These are phyloP conservation scores for Suhomyces chickasaworum DNA, from an alignment of 1,139 yeast genomes.

Conservation along the genomic window DNA sequence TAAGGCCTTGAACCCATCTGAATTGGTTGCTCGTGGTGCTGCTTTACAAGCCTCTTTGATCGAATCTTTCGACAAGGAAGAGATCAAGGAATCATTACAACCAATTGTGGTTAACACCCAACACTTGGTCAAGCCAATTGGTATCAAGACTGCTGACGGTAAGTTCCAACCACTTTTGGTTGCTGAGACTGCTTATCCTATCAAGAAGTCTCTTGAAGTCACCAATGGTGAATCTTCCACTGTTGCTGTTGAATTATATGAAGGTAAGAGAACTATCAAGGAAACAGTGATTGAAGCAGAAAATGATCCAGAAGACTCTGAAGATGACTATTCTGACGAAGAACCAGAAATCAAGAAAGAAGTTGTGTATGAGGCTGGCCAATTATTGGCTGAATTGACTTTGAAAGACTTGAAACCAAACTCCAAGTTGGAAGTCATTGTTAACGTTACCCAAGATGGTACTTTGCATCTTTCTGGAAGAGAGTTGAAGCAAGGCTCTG, in stretches of 20 bases:
- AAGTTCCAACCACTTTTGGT: constrained; percentile 73
- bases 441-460: constrained; percentile 85
- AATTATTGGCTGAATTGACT: constrained; percentile 76
- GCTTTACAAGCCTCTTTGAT: constrained; percentile 94
- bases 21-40: constrained; percentile 91
- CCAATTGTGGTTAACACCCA: constrained; percentile 89
- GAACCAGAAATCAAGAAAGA: constrained; percentile 77
- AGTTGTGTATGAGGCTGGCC: constrained; percentile 74
- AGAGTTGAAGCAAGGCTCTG: constrained; percentile 70
- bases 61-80: constrained; percentile 82
- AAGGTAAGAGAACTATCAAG: constrained; percentile 79
- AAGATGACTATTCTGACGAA: constrained; percentile 42
- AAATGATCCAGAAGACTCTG: constrained; percentile 49
- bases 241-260: constrained; percentile 72
- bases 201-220: constrained; percentile 72
- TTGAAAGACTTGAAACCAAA: constrained; percentile 73
- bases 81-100: constrained; percentile 79
- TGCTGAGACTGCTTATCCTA: constrained; percentile 89
- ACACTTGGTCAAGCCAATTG: constrained; percentile 82
- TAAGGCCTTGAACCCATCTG: constrained; percentile 85
- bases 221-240: constrained; percentile 63
- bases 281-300: constrained; percentile 75
- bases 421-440: constrained; percentile 70
- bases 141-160: constrained; percentile 75
- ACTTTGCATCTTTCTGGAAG: constrained; percentile 81